A percentile compares a stretch with the other conserved stretches of the same genome.
Evolutionary conservation across 2,329 filamentous ascomycete genomes (phyloP).

Genomic region (Lasiodiplodia sp.): DNA sequence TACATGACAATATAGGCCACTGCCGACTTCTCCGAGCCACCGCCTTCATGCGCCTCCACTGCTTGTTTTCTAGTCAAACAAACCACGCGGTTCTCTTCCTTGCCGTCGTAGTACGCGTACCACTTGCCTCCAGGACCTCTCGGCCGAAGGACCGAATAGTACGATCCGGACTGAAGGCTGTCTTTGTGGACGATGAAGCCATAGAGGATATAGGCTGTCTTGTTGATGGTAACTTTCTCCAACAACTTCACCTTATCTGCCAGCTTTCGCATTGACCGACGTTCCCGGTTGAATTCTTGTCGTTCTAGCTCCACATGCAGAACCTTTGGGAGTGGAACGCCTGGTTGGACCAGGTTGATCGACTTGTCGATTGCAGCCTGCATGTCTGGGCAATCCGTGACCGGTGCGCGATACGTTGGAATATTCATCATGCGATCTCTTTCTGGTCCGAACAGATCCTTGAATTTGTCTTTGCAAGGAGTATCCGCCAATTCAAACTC

Average conservation of each 20-base stretch:
- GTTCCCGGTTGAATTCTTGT: constrained; percentile 61
- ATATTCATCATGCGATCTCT: constrained; percentile 37
- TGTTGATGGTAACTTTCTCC: constrained; percentile 59
- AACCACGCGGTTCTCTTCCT: constrained; percentile 61
- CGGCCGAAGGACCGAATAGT: constrained; percentile 67
- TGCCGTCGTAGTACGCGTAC: constrained; percentile 65
- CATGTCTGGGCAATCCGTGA: constrained; percentile 46
- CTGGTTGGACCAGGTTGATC: constrained; percentile 36
- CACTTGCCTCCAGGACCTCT: constrained; percentile 63
- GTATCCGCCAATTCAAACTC: constrained; percentile 61
- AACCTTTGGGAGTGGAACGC: constrained; percentile 53
- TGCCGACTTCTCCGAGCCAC: constrained; percentile 38
- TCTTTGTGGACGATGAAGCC: constrained; percentile 68
- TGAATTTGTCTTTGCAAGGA: constrained; percentile 48
- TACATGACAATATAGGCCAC: constrained; percentile 65
- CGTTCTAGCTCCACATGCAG: constrained; percentile 64
- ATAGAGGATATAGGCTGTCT: constrained; percentile 62
- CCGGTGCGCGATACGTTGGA: constrained; percentile 44
- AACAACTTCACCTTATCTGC: constrained; percentile 64
- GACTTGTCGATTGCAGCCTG: constrained; percentile 51
- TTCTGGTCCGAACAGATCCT: constrained; percentile 56
- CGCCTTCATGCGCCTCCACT: constrained; percentile 59
- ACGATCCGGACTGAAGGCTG: constrained; percentile 64
- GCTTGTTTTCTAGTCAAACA: constrained; percentile 65
- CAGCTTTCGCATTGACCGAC: constrained; percentile 64